These are phyloP conservation scores for Claviceps cyperi DNA, from an alignment of 2,329 filamentous ascomycete genomes.

Conservation along the genomic window DNA sequence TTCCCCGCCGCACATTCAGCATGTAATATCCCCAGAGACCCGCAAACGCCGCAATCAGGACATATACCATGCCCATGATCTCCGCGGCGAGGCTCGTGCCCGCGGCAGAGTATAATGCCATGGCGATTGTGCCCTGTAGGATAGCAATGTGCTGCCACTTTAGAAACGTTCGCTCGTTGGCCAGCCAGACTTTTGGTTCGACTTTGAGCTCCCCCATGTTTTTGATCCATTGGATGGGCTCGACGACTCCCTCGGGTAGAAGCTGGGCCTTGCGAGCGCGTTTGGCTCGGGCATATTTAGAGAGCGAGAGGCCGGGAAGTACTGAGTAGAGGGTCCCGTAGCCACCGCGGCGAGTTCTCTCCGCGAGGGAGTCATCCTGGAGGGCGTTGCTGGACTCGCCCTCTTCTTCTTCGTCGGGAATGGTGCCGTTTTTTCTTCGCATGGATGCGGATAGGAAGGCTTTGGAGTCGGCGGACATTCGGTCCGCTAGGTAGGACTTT, in stretches of 20 bases:
- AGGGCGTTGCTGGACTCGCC: constrained; percentile 22
- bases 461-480: constrained; percentile 32
- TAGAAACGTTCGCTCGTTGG: constrained; percentile 94
- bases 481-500: constrained; percentile 48
- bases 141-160: constrained; percentile 97
- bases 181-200: constrained; percentile 96
- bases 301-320: constrained; percentile 70
- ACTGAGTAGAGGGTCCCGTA: constrained; percentile 53
- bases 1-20: constrained; percentile 56
- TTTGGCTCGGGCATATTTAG: constrained; percentile 53
- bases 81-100: constrained; percentile 65
- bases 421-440: constrained; percentile 12
- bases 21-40: constrained; percentile 79
- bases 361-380: constrained; percentile 13
- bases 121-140: constrained; percentile 66
- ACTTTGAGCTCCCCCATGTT: constrained; percentile 83
- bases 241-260: constrained; percentile 66
- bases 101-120: constrained; percentile 81
- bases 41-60: constrained; percentile 67
- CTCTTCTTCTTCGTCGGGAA: constrained; percentile 21
- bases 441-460: constrained; percentile 17
- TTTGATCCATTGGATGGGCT: constrained; percentile 83
- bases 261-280: constrained; percentile 40
- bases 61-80: constrained; percentile 69
- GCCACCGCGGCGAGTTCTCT: constrained; percentile 15